Conservation (phyloP, 2,329 filamentous ascomycete genomes). For the Fusarium pseudonygamai region DNA sequence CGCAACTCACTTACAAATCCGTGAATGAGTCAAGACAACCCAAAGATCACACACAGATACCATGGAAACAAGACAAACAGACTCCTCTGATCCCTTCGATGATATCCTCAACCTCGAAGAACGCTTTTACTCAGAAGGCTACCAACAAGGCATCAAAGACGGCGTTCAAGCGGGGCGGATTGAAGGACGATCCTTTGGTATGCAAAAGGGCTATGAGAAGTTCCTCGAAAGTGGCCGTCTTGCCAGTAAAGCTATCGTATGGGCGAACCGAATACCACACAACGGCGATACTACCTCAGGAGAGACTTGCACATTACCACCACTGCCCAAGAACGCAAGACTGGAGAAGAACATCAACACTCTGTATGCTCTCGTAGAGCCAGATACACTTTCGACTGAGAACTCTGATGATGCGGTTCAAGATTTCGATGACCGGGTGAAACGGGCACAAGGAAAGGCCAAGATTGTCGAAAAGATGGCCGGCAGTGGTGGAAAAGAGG, state of each 20-base stretch:
- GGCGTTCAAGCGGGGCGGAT: constrained; percentile 80
- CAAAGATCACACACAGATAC: background rate
- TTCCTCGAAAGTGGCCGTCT: constrained; percentile 82
- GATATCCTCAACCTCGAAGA: constrained; percentile 69
- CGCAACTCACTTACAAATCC: constrained; percentile 36
- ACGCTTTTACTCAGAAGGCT: constrained; percentile 84
- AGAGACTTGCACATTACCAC: constrained; percentile 45
- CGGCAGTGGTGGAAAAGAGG: constrained; percentile 43
- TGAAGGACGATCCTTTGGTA: constrained; percentile 89
- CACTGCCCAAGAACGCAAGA: constrained; percentile 67
- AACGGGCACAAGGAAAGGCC: constrained; percentile 82
- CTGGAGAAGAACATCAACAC: constrained; percentile 80
- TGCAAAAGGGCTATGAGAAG: constrained; percentile 94
- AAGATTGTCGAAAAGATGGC: constrained; percentile 83
- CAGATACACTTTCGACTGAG: constrained; percentile 77
- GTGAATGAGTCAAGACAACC: constrained; percentile 1
- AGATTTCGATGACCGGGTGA: constrained; percentile 89
- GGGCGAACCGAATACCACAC: constrained; percentile 74
- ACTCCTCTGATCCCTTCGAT: constrained; percentile 62
- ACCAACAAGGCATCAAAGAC: constrained; percentile 77
- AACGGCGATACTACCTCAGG: background rate
- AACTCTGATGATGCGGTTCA: constrained; percentile 91
- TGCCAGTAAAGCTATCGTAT: constrained; percentile 82
- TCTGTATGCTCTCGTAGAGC: constrained; percentile 81
- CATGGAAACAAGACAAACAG: constrained; percentile 30